These are phyloP conservation scores for Marasmius sp. DNA, from an alignment of 1,284 basidiomycete species.

Conservation along the genomic window DNA sequence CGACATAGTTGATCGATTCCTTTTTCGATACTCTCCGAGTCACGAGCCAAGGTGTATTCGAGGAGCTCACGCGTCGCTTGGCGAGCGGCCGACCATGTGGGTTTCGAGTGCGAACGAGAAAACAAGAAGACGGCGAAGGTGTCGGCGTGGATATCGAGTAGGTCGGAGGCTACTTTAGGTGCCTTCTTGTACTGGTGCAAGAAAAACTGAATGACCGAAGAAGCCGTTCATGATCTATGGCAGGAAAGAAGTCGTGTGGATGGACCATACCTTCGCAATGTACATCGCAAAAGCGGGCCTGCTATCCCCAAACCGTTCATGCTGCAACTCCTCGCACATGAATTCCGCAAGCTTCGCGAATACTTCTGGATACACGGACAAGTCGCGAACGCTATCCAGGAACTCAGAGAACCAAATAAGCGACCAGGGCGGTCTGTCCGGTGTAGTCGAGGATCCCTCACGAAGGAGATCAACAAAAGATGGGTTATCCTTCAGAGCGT, in stretches of 20 bases:
- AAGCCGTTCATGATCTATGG: background rate
- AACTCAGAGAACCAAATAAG: slow-evolving; percentile 59
- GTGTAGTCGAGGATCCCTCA: slow-evolving; percentile 26
- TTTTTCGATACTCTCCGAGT: slow-evolving; percentile 40
- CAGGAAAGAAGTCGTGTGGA: background rate
- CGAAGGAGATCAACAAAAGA: slow-evolving; percentile 56
- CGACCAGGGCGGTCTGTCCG: slow-evolving; percentile 41
- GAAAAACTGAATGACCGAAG: slow-evolving; percentile 29
- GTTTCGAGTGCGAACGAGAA: slow-evolving; percentile 38
- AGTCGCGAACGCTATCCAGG: slow-evolving; percentile 52
- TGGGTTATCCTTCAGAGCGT: slow-evolving; percentile 79
- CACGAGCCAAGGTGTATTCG: slow-evolving; percentile 39
- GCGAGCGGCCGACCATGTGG: slow-evolving; percentile 52
- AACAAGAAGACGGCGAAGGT: slow-evolving; percentile 66
- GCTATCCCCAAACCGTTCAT: slow-evolving; percentile 61
- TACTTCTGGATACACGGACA: slow-evolving; percentile 59
- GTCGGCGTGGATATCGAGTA: slow-evolving; percentile 58
- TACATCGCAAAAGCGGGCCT: slow-evolving; percentile 60
- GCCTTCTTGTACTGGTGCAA: slow-evolving; percentile 31
- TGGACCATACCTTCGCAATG: slow-evolving; percentile 57
- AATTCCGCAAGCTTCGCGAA: slow-evolving; percentile 70
- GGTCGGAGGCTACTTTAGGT: slow-evolving; percentile 34
- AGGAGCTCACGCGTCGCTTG: slow-evolving; percentile 47
- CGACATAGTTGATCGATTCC: slow-evolving; percentile 40
- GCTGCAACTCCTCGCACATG: slow-evolving; percentile 76